These are phyloP conservation scores for Xylaria digitata DNA, from an alignment of 2,329 filamentous ascomycete genomes.

Conservation along the genomic window DNA sequence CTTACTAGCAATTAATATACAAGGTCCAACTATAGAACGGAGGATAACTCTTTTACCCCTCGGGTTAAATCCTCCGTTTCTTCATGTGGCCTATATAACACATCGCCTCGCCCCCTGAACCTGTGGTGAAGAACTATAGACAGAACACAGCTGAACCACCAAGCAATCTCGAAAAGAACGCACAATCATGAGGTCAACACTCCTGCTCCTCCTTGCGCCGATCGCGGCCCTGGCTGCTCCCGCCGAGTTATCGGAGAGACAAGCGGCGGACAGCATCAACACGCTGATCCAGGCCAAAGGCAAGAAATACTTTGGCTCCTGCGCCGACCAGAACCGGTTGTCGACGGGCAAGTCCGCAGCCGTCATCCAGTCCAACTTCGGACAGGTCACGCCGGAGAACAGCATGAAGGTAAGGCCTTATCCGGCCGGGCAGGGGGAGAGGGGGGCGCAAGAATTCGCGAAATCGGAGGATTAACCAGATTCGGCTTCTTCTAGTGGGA, in stretches of 20 bases:
- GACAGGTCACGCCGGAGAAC: slow-evolving; percentile 75
- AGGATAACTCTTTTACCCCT: slow-evolving; percentile 26
- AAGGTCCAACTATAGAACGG: slow-evolving; percentile 25
- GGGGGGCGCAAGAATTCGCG: neutral
- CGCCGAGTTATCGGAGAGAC: slow-evolving; percentile 51
- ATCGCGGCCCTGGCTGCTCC: slow-evolving; percentile 51
- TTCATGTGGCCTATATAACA: slow-evolving; percentile 23
- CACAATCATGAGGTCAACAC: slow-evolving; percentile 48
- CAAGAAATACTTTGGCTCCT: slow-evolving; percentile 73
- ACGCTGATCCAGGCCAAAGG: slow-evolving; percentile 68
- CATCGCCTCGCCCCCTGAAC: neutral
- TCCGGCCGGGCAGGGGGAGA: neutral
- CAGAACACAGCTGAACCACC: slow-evolving; percentile 6
- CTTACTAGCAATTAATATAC: slow-evolving; percentile 23
- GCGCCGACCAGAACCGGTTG: slow-evolving; percentile 65
- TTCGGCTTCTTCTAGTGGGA: slow-evolving; percentile 69
- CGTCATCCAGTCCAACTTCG: slow-evolving; percentile 71
- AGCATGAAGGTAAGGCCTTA: slow-evolving; percentile 53
- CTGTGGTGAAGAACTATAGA: neutral
- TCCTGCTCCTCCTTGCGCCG: slow-evolving; percentile 53
- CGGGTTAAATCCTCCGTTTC: slow-evolving; percentile 31
- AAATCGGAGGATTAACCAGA: slow-evolving; percentile 7
- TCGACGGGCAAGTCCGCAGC: slow-evolving; percentile 61
- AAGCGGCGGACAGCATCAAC: slow-evolving; percentile 63
- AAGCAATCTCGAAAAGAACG: slow-evolving; percentile 28